Base-by-base conservation (phyloP, 345 rosid species). In the Aethionema arabicum region DNA sequence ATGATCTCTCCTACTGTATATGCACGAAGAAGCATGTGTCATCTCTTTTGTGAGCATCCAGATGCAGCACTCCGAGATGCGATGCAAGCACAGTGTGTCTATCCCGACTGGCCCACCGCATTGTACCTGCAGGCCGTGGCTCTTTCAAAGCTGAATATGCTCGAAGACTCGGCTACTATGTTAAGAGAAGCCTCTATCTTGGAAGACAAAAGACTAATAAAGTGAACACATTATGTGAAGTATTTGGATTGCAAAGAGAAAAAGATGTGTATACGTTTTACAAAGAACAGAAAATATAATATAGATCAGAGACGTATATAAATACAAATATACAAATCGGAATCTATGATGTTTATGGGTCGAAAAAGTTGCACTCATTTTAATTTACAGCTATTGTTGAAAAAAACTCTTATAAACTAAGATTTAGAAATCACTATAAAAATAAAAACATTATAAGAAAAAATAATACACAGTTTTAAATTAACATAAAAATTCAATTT, bases 1-100 rank as follows among this genome's bases (percentile, higher is more conserved):
- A 82, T 85, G 92, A 72, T 82, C 32, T 87, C 97, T 15, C 97
- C 97, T 7, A 90, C 93, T 30, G 93, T 90, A 4, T 83, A 79
- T 72, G 91, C 85, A 6, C 72, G 97, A 50, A 72, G 91, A 79
- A 82, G 95, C 74, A 83, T 85, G 37, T 90, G 93, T 68, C 59
- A 82, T 73, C 85, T 90, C 37, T 74, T 90, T 31, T 82, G 85
- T 8, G 87, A 87, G 56, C 93, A 87, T 59, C 82, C 91, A 5
- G 97, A 87, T 76, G 95, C 83, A 40, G 95, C 90, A 39, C 88
- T 90, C 7, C 73, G 97, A 70, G 97, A 90, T 68, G 97, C 95
- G 35, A 90, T 90, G 95, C 97, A 90, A 75, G 93, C 95, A 27
- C 91, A 90, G 49, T 90, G 90, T 11, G 90, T 87, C 2, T 87